A percentile compares a stretch with the other conserved stretches of the same genome.
phyloP scores from a whole-genome alignment of 108 stramenopile species.

The Pseudonitzschia delicatissima region DNA sequence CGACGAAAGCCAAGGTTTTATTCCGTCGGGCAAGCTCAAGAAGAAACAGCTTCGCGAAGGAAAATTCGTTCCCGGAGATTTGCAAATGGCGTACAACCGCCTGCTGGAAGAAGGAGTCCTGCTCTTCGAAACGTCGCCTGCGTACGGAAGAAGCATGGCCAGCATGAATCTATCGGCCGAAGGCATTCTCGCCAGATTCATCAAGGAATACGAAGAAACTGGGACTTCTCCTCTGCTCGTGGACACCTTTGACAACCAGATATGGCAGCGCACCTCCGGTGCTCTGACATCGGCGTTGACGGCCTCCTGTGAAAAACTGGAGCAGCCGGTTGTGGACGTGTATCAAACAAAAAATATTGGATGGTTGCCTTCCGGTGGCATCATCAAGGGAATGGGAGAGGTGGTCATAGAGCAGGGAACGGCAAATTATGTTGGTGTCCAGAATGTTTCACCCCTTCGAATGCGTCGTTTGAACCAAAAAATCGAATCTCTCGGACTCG shows the following conservation, averaged over 20 bases:
- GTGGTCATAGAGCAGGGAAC: constrained; percentile 39
- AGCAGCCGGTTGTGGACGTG: constrained; percentile 44
- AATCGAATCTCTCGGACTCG: constrained; percentile 28
- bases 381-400: constrained; percentile 42
- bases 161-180: constrained; percentile 47
- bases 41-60: constrained; percentile 66
- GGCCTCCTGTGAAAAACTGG: constrained; percentile 49
- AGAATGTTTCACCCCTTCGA: constrained; percentile 34
- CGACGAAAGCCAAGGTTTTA: constrained; percentile 56
- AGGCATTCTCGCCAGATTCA: constrained; percentile 46
- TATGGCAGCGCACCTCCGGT: constrained; percentile 27
- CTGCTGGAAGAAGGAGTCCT: constrained; percentile 60
- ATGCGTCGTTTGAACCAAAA: constrained; percentile 30
- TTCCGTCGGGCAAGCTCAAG: constrained; percentile 55
- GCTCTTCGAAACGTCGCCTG: constrained; percentile 74
- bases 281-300: constrained; percentile 38
- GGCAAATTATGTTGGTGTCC: constrained; percentile 63
- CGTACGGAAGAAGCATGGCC: constrained; percentile 40
- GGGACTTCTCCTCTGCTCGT: constrained; percentile 19
- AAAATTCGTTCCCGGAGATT: constrained; percentile 63
- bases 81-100: constrained; percentile 68
- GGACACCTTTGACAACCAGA: constrained; percentile 18
- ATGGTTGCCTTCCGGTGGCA: constrained; percentile 34
- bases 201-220: constrained; percentile 30
- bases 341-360: constrained; percentile 61